These are phyloP conservation scores for Trichoderma aggressivum DNA, from an alignment of 2,329 filamentous ascomycete species.

Conservation along the genomic window DNA sequence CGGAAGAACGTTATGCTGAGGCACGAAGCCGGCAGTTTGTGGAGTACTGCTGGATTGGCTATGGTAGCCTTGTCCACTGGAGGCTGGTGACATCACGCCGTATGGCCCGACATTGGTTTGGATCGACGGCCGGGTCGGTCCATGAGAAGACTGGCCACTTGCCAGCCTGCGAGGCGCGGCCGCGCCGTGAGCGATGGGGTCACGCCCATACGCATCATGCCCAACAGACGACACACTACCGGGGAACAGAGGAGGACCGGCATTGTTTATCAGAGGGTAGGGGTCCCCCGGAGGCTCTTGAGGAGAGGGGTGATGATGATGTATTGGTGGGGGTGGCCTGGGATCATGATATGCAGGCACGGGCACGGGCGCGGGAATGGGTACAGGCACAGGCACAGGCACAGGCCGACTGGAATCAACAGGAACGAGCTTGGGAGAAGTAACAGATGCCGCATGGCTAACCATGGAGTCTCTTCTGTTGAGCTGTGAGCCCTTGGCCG, in stretches of 20 bases:
- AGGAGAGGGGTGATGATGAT: constrained; percentile 47
- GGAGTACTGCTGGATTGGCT: constrained; percentile 45
- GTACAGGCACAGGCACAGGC: constrained; percentile 30
- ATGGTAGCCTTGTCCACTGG: constrained; percentile 48
- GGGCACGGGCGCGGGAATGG: constrained; percentile 21
- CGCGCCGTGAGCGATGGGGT: neutral
- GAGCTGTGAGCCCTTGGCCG: constrained; percentile 72
- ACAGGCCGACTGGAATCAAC: constrained; percentile 45
- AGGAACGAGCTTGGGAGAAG: constrained; percentile 37
- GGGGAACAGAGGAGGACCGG: constrained; percentile 36
- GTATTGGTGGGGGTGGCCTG: constrained; percentile 37
- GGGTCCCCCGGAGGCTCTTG: constrained; percentile 44
- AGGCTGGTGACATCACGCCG: constrained; percentile 51
- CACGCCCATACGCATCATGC: constrained; percentile 10
- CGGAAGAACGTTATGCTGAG: constrained; percentile 59
- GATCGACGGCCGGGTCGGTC: constrained; percentile 43
- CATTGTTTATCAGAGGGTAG: constrained; percentile 46
- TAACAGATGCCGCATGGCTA: constrained; percentile 33
- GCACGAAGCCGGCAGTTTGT: constrained; percentile 51
- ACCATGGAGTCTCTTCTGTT: constrained; percentile 63
- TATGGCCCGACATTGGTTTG: constrained; percentile 50
- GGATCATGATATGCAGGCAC: constrained; percentile 27
- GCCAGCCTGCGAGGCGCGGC: constrained; percentile 28
- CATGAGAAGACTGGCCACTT: constrained; percentile 31
- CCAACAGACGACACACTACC: constrained; percentile 20